A percentile compares a stretch with the other conserved stretches of the same genome.
These are phyloP conservation scores for Aristolochia fimbriata DNA, from an alignment of 164 flowering plant species.

Conservation along the genomic window DNA sequence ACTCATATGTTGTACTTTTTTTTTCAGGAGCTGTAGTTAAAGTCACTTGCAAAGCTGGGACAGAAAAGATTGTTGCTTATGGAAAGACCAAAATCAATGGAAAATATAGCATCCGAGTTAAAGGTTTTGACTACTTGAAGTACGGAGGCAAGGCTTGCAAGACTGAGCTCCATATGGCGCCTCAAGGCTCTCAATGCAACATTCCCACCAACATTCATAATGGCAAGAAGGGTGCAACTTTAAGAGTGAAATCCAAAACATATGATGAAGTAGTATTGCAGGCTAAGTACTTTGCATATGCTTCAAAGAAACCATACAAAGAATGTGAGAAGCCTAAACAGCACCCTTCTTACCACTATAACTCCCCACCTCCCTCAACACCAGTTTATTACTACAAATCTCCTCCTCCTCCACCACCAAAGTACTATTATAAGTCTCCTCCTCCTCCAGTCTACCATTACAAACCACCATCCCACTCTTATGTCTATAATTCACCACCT, in stretches of 20 bases:
- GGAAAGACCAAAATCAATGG: constrained; percentile 67
- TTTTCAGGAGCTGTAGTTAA: constrained; percentile 58
- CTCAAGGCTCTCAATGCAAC: constrained; percentile 53
- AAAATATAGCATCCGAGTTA: constrained; percentile 39
- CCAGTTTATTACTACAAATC: constrained; percentile 10
- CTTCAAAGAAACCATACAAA: constrained; percentile 50
- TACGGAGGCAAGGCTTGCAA: constrained; percentile 45
- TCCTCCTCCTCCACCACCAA: constrained; percentile 28
- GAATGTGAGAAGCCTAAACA: constrained; percentile 32
- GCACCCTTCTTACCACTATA: constrained; percentile 14
- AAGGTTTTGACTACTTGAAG: constrained; percentile 41
- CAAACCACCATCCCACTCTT: constrained; percentile 22
- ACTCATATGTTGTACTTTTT: too few species aligned
- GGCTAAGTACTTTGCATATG: constrained; percentile 65
- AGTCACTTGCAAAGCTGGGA: constrained; percentile 51
- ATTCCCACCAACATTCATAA: constrained; percentile 42
- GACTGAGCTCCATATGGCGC: constrained; percentile 53
- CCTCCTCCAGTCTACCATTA: constrained; percentile 31
- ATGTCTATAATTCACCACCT: constrained; percentile 22
- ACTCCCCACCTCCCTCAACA: constrained; percentile 23
- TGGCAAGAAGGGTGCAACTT: constrained; percentile 42
- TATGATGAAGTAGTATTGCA: constrained; percentile 45
- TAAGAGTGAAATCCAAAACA: constrained; percentile 45
- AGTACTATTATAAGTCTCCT: constrained; percentile 26
- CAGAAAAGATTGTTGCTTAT: constrained; percentile 38